Base-by-base conservation (phyloP, 2,329 filamentous ascomycete genomes). In the Remersonia thermophila region DNA sequence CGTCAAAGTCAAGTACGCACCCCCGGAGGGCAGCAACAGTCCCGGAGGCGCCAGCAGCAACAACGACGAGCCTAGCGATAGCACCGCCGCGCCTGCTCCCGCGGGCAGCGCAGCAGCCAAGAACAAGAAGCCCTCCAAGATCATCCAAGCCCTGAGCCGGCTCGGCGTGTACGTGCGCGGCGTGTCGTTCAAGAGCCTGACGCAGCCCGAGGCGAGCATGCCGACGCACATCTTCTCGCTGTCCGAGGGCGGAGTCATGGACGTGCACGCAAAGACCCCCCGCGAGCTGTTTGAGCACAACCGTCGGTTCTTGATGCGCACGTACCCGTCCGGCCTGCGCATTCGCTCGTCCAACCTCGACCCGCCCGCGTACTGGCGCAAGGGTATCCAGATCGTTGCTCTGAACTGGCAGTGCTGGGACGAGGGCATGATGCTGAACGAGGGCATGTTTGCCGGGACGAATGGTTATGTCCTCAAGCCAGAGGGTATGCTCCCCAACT, bases 371-470 rank as follows among this genome's bases (percentile, higher is more conserved):
- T 91, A 87, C 58, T 95, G 87, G 87, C 72, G 84, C 23, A 79
- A 83, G 45, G 87, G 87, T 11, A 80, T 93, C 3, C 87, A 95
- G 57, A 80, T 95, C 48, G 85, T 93, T 2, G 87, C 87, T 0
- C 65, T 96, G 42, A 95, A 95, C 60, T 96, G 87, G 84, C 87
- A 96, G 58, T 80, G 78, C 42, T 78, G 82, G 57, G 86, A 95
- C 51, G 80, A 84, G 48, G 86, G 84, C 23, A 93, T 93, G 79
- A 95, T 95, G 89, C 70, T 94, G 11, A 95, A 95, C 53, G 79
- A 91, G 52, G 87, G 76, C 48, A 91, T 93, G 84, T 94, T 94
- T 57, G 71, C 76, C 2, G 82, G 80, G 9, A 83, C 82, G 0
- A 69, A 69, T n/a, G 87, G 87, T 15, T 95, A 86, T 64, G 77